phyloP scores from a whole-genome alignment of 345 rosid genomes.

The Turnera subulata region DNA sequence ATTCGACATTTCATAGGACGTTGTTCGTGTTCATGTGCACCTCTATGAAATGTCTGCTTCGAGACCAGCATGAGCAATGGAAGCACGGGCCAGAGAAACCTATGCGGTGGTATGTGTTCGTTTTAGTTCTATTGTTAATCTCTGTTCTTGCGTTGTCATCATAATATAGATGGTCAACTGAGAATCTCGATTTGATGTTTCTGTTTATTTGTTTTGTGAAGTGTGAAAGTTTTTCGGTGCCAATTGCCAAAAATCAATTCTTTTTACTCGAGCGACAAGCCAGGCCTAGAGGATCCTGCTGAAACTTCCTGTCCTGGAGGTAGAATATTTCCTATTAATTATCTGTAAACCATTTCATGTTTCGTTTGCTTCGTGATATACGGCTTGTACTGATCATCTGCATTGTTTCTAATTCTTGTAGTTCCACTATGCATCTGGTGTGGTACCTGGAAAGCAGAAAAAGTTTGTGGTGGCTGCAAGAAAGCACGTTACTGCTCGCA shows the following conservation, averaged over 20 bases:
- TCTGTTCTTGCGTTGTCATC: neutral
- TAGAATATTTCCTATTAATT: too few species aligned
- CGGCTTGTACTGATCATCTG: too few species aligned
- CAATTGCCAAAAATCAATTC: conserved; percentile 66
- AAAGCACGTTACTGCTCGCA: conserved; percentile 67
- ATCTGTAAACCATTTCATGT: too few species aligned
- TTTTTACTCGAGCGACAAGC: conserved; percentile 72
- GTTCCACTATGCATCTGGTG: conserved; percentile 85
- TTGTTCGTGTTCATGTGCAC: conserved; percentile 77
- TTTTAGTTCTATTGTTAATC: neutral
- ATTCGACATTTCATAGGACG: conserved; percentile 75
- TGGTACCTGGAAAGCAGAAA: conserved; percentile 93
- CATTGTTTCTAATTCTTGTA: conserved; percentile 18
- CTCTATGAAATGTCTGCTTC: conserved; percentile 79
- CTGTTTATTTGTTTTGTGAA: conserved; percentile 23
- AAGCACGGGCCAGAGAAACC: conserved; percentile 50
- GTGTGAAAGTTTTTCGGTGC: conserved; percentile 84
- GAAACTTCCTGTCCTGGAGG: conserved; percentile 61
- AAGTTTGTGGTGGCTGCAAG: conserved; percentile 71
- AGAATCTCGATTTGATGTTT: neutral
- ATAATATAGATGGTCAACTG: neutral
- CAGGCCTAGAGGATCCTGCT: conserved; percentile 51
- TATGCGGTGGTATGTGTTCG: conserved; percentile 50
- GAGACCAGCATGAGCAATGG: conserved; percentile 95
- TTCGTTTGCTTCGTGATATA: too few species aligned